Conservation (phyloP, 2,329 filamentous ascomycete species). For the Colletotrichum sp. region DNA sequence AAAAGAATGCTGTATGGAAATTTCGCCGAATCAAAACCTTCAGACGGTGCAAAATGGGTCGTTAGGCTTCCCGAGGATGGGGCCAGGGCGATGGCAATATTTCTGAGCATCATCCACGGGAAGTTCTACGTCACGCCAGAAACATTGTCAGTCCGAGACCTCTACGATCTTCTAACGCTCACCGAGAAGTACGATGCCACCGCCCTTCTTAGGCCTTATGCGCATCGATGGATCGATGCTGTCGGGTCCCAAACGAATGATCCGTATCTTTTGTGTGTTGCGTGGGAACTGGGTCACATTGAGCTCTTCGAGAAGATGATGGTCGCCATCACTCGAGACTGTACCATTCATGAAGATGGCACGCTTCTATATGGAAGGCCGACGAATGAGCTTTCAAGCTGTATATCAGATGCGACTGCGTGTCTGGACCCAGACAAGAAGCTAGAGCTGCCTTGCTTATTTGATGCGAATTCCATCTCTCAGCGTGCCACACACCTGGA, state of each 20-base stretch:
- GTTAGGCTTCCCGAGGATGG: conserved; percentile 35
- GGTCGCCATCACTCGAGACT: not conserved
- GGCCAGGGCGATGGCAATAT: conserved; percentile 26
- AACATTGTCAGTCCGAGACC: not conserved
- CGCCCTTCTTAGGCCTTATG: not conserved
- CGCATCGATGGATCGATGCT: not conserved
- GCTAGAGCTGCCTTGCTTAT: not conserved
- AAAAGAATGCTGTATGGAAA: conserved; percentile 31
- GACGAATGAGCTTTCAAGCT: not conserved
- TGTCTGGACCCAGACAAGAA: not conserved
- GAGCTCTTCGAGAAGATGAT: not conserved
- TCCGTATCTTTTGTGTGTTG: not conserved
- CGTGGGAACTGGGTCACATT: not conserved
- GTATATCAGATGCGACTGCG: not conserved
- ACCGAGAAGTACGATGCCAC: not conserved
- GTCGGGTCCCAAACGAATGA: not conserved
- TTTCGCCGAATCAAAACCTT: conserved; percentile 26
- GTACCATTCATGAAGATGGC: not conserved
- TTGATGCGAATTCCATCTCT: not conserved
- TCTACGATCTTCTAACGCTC: not conserved
- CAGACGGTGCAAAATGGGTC: conserved; percentile 23
- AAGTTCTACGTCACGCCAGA: not conserved
- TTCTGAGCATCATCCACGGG: conserved; percentile 35
- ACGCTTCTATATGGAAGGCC: not conserved
- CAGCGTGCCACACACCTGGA: not conserved